Conservation (phyloP, 208 protist genomes). For the Trypanosoma platydactyli region DNA sequence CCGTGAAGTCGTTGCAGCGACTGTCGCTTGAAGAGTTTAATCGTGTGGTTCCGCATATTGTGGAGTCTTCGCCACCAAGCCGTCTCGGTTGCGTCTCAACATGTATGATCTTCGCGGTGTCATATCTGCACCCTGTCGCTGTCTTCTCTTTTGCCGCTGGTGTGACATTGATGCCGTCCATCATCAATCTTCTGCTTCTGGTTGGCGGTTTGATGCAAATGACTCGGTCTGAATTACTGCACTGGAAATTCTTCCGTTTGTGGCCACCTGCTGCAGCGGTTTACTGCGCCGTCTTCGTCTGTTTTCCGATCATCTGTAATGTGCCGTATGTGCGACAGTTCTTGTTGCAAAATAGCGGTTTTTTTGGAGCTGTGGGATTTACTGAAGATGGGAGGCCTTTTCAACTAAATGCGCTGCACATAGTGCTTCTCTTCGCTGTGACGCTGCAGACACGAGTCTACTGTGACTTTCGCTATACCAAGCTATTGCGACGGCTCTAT, state of each 20-base stretch:
- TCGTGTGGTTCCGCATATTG: slow-evolving; percentile 18
- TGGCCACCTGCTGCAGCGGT: slow-evolving; percentile 8
- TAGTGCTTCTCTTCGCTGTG: slow-evolving; percentile 33
- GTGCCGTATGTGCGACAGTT: slow-evolving; percentile 20
- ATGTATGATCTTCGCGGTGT: slow-evolving; percentile 22
- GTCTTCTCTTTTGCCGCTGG: slow-evolving; percentile 35
- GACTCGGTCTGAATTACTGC: slow-evolving; percentile 28
- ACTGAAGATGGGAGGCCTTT: neutral
- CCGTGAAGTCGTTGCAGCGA: slow-evolving; percentile 17
- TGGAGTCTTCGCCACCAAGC: slow-evolving; percentile 12
- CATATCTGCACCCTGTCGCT: slow-evolving; percentile 30
- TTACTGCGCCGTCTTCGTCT: slow-evolving; percentile 12
- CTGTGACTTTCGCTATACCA: slow-evolving; percentile 31
- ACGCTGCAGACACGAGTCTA: slow-evolving; percentile 39
- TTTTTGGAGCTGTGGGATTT: slow-evolving; percentile 15
- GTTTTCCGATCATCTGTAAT: slow-evolving; percentile 10
- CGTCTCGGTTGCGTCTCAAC: slow-evolving; percentile 24
- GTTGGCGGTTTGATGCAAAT: slow-evolving; percentile 34
- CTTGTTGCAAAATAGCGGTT: neutral
- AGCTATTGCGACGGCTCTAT: slow-evolving; percentile 27
- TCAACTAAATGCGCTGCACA: slow-evolving; percentile 8
- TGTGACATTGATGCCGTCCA: slow-evolving; percentile 23
- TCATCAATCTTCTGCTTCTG: slow-evolving; percentile 29
- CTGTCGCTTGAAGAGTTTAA: slow-evolving; percentile 20
- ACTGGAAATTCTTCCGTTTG: slow-evolving; percentile 30